Evolutionary conservation across 2,329 filamentous ascomycete genomes (phyloP), one percentile per base, ranked within the genome.

Genomic region (Penicillium sp.): DNA sequence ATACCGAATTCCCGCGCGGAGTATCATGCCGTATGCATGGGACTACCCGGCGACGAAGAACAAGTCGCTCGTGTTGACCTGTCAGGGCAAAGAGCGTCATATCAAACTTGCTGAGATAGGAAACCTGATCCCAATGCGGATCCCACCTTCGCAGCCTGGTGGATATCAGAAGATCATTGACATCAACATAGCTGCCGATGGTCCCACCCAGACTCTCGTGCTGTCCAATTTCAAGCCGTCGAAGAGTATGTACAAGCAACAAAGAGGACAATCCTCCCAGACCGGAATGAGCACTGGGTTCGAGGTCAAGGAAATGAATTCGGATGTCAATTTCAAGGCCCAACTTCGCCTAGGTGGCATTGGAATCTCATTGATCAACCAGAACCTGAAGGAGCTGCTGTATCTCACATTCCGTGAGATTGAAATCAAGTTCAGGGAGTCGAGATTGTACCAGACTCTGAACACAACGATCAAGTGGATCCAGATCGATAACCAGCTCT

Each of bases 11-110:
- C 95, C 95, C 2, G 87, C 93, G 13, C 84, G 94, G 58, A 97
- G 93, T 74, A 97, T 99, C 74, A 99, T 99, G 94, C 94, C 95
- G 0, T 99, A 99, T 69, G 93, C 94, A 2, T 99, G 94, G 94
- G 95, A 99, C 71, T 99, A 96, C 75, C 95, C 94, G 1, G 93
- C 94, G 1, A 92, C 92, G n/a, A 97, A 96, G 76, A 89, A 90
- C 76, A 96, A 94, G 68, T 94, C 97, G 71, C 84, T 99, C 38
- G 86, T 97, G 48, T 85, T 99, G 69, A 87, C 81, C 51, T 88
- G 88, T 8, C 86, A 88, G 67, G 86, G 87, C 59, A 90, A 88
- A 68, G 92, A 97, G 70, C 83, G 94, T 31, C 91, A 97, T 69
- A 89, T 99, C 71, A 97, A 95, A 73, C 82, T 99, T 62, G 90